Evolutionary conservation across 2,329 filamentous ascomycete species (phyloP).

Genomic region (Cladophialophora chaetospira): DNA sequence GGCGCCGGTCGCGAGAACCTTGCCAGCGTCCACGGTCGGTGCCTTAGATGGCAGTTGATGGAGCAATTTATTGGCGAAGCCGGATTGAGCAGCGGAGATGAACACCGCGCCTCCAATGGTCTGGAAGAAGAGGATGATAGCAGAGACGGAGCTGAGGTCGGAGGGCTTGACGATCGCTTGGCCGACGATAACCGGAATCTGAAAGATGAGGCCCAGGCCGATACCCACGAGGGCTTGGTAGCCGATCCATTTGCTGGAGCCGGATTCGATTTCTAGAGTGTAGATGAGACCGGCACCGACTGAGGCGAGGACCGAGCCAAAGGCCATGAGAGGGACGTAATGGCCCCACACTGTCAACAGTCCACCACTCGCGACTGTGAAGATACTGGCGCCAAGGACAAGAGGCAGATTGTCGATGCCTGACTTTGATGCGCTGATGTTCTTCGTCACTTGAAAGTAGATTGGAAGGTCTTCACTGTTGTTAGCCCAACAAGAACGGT

Average conservation of each 20-base stretch:
- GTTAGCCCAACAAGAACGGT: too few species aligned
- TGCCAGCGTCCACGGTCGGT: constrained; percentile 33
- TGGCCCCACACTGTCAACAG: constrained; percentile 36
- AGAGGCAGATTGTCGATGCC: constrained; percentile 49
- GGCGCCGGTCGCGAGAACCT: constrained; percentile 38
- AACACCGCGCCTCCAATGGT: constrained; percentile 39
- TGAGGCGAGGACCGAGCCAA: constrained; percentile 34
- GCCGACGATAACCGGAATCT: constrained; percentile 35
- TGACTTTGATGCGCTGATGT: constrained; percentile 38
- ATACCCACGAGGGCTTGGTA: constrained; percentile 41
- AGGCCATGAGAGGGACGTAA: constrained; percentile 35
- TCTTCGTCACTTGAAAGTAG: constrained; percentile 50
- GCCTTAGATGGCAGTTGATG: constrained; percentile 31
- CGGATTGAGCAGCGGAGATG: constrained; percentile 38
- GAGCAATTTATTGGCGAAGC: constrained; percentile 40
- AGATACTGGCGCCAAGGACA: constrained; percentile 41
- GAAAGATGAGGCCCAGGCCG: constrained; percentile 36
- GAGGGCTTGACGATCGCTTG: constrained; percentile 35
- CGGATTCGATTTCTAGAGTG: constrained; percentile 37
- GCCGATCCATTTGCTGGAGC: constrained; percentile 40
- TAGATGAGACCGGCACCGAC: constrained; percentile 40
- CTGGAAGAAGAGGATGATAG: constrained; percentile 36
- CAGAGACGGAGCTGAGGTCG: constrained; percentile 36
- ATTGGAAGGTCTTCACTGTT: constrained; percentile 53
- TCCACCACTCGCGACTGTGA: constrained; percentile 39